Evolutionary conservation across 768 basidiomycete species (phyloP).

Genomic region (Trametes maxima): DNA sequence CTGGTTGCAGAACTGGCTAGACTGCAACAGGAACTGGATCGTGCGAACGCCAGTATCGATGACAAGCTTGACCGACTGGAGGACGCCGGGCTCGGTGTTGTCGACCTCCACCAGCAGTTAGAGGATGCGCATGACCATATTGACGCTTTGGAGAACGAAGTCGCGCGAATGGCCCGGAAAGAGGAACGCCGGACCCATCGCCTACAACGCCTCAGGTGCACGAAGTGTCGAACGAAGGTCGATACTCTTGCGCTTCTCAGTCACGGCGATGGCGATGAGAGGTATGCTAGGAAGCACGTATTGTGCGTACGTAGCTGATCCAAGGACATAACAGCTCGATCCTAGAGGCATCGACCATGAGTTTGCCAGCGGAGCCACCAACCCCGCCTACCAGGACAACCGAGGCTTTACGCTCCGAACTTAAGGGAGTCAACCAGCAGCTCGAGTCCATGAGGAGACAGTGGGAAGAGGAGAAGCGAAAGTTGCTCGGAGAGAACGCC

Average conservation of each 20-base stretch:
- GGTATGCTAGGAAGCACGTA: constrained; percentile 41
- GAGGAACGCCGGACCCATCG: constrained; percentile 71
- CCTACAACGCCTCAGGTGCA: constrained; percentile 63
- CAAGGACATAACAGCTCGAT: constrained; percentile 42
- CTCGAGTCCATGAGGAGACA: constrained; percentile 63
- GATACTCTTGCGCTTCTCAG: constrained; percentile 49
- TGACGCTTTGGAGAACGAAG: constrained; percentile 63
- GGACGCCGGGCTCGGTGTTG: constrained; percentile 74
- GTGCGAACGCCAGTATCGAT: constrained; percentile 83
- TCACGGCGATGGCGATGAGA: constrained; percentile 56
- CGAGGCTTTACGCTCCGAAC: constrained; percentile 60
- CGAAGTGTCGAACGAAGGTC: constrained; percentile 67
- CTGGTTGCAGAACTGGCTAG: constrained; percentile 72
- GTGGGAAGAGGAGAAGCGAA: constrained; percentile 70
- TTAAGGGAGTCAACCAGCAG: constrained; percentile 64
- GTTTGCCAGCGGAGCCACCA: constrained; percentile 58
- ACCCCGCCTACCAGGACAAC: constrained; percentile 70
- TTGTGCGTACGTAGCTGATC: neutral
- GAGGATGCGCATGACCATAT: constrained; percentile 70
- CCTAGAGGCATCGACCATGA: constrained; percentile 51
- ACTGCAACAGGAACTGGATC: constrained; percentile 74
- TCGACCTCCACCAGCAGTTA: constrained; percentile 68
- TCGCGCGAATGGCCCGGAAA: constrained; percentile 60
- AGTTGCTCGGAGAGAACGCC: constrained; percentile 69
- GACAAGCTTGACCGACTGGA: constrained; percentile 87